phyloP scores from a whole-genome alignment of 2,329 filamentous ascomycete genomes.

The Ophiocordyceps polyrhachis-furcata region DNA sequence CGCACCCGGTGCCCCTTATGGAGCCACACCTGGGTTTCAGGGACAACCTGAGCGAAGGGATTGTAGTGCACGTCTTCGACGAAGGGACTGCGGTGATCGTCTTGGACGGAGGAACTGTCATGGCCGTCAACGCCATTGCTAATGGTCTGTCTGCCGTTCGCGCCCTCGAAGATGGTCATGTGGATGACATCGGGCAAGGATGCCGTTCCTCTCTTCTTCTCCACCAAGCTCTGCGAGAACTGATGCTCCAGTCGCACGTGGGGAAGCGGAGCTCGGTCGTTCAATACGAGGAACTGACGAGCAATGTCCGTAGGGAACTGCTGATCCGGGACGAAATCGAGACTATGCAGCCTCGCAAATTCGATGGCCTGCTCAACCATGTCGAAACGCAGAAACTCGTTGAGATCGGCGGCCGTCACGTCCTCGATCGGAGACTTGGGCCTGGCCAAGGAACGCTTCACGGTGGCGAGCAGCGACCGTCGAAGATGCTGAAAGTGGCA shows the following conservation, averaged over 20 bases:
- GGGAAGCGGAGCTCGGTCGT: slow-evolving; percentile 23
- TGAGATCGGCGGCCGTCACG: slow-evolving; percentile 36
- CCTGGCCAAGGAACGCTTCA: slow-evolving; percentile 35
- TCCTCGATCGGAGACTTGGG: slow-evolving; percentile 39
- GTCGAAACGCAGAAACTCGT: slow-evolving; percentile 46
- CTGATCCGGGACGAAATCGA: slow-evolving; percentile 26
- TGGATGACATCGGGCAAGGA: slow-evolving; percentile 37
- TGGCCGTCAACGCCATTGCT: not conserved
- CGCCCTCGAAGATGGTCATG: slow-evolving; percentile 27
- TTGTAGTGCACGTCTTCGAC: too few relatives aligned
- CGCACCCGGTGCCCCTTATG: not conserved
- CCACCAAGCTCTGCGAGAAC: slow-evolving; percentile 37
- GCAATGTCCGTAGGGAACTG: slow-evolving; percentile 16
- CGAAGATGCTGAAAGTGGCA: slow-evolving; percentile 46
- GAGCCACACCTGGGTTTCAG: not conserved
- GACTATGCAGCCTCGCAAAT: slow-evolving; percentile 40
- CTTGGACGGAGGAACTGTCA: not conserved
- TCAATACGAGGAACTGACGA: slow-evolving; percentile 23
- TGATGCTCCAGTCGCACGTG: slow-evolving; percentile 33
- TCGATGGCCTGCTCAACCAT: slow-evolving; percentile 45
- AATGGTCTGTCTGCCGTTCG: not conserved
- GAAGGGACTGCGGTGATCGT: too few relatives aligned
- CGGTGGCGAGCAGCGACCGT: slow-evolving; percentile 34
- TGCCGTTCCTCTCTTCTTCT: slow-evolving; percentile 35
- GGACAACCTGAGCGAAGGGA: too few relatives aligned